These are phyloP conservation scores for Aurinia saxatilis DNA, from an alignment of 345 rosid genomes.

Conservation along the genomic window DNA sequence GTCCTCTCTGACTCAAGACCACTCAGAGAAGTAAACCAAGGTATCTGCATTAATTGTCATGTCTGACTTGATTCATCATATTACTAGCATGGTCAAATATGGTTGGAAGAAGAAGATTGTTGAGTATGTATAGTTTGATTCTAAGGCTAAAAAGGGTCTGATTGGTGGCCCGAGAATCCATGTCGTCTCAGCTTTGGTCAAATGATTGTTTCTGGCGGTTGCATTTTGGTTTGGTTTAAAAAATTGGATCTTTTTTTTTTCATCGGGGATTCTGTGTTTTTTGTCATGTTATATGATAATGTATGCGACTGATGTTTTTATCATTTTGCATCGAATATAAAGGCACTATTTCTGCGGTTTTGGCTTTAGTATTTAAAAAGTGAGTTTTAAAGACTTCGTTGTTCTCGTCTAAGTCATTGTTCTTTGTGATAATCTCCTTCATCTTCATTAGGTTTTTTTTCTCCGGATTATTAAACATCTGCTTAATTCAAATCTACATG, in stretches of 20 bases:
- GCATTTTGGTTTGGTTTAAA: background rate
- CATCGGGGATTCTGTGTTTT: background rate
- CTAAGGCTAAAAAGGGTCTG: background rate
- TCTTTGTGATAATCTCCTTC: too few species aligned
- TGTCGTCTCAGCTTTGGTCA: background rate
- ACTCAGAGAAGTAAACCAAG: slow-evolving; percentile 13
- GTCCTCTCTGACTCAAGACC: slow-evolving; percentile 45
- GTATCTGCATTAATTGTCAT: too few species aligned
- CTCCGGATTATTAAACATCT: too few species aligned
- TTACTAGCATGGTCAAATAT: background rate
- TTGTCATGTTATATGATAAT: too few species aligned
- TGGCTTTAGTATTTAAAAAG: too few species aligned
- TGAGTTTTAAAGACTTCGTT: too few species aligned
- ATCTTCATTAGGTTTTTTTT: too few species aligned
- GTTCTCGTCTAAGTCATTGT: too few species aligned
- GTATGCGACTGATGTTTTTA: too few species aligned
- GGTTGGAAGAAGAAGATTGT: background rate
- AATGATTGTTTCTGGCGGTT: background rate
- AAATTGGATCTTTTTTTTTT: background rate
- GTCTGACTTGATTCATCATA: background rate
- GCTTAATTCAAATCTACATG: too few species aligned
- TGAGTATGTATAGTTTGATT: background rate
- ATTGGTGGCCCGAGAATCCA: background rate
- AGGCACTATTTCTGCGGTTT: too few species aligned
- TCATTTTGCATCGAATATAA: too few species aligned